phyloP scores from a whole-genome alignment of 768 basidiomycete species.

The Ramaria sp. region DNA sequence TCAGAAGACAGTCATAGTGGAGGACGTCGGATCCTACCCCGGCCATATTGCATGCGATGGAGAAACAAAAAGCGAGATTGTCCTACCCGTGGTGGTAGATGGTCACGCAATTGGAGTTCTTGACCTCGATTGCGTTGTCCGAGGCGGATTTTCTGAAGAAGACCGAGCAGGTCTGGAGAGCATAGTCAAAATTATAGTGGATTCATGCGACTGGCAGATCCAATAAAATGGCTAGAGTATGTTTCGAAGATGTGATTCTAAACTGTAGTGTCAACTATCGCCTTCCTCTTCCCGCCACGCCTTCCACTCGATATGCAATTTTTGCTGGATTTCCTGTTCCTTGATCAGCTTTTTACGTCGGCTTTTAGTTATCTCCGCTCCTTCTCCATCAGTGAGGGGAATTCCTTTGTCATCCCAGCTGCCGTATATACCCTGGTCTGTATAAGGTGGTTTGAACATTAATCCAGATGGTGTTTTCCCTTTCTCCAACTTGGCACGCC shows the following conservation, averaged over 20 bases:
- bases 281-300: conserved; percentile 29
- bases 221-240: conserved; percentile 10
- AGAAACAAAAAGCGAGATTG: conserved; percentile 84
- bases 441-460: conserved; percentile 78
- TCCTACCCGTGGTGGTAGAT: conserved; percentile 55
- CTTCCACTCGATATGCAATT: conserved; percentile 70
- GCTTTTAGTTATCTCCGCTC: conserved; percentile 78
- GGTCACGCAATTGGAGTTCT: conserved; percentile 36
- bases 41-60: conserved; percentile 95
- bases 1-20: conserved; percentile 51
- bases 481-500: conserved; percentile 72
- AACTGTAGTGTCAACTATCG: conserved; percentile 7
- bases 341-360: conserved; percentile 69
- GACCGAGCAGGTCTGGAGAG: conserved; percentile 70
- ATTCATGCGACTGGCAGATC: conserved; percentile 52
- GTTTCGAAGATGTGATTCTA: background rate
- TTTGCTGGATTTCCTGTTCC: conserved; percentile 61
- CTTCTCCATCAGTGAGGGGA: conserved; percentile 76
- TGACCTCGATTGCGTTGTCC: conserved; percentile 76
- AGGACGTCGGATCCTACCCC: conserved; percentile 69
- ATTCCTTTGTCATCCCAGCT: conserved; percentile 82
- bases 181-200: conserved; percentile 56
- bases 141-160: conserved; percentile 62
- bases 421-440: conserved; percentile 58
- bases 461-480: conserved; percentile 64